Evolutionary conservation across 2,329 filamentous ascomycete genomes (phyloP).

Genomic region (Microdochium nivale): DNA sequence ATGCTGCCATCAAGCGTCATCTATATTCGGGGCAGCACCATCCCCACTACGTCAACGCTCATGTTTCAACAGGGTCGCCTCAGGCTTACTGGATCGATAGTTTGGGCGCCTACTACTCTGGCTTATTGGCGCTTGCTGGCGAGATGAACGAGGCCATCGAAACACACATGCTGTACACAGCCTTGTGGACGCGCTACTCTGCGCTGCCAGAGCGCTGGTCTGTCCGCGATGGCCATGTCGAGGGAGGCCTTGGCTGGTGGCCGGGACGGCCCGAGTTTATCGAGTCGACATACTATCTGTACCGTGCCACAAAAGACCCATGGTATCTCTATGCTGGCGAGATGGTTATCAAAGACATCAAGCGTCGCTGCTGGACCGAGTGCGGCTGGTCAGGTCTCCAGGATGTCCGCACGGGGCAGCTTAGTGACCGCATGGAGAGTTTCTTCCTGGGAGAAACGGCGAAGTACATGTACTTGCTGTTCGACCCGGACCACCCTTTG

Average conservation of each 20-base stretch:
- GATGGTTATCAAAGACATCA: conserved; percentile 87
- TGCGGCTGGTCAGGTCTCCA: conserved; percentile 93
- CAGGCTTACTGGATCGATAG: conserved; percentile 95
- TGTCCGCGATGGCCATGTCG: conserved; percentile 71
- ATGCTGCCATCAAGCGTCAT: conserved; percentile 81
- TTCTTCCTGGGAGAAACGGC: conserved; percentile 96
- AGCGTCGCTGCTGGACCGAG: conserved; percentile 75
- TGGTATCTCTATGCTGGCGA: conserved; percentile 96
- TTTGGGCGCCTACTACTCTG: conserved; percentile 89
- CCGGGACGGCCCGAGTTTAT: conserved; percentile 92
- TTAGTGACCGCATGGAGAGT: conserved; percentile 94
- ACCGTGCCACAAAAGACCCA: conserved; percentile 83
- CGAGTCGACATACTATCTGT: conserved; percentile 95
- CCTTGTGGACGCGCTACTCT: conserved; percentile 91
- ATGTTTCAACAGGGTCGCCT: conserved; percentile 78
- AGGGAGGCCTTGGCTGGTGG: conserved; percentile 88
- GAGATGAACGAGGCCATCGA: conserved; percentile 87
- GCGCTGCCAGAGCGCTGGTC: conserved; percentile 94
- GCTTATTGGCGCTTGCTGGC: conserved; percentile 75
- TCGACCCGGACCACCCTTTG: conserved; percentile 75
- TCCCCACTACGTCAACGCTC: conserved; percentile 87
- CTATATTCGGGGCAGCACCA: conserved; percentile 81
- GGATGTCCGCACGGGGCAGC: conserved; percentile 73
- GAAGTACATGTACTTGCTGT: conserved; percentile 91
- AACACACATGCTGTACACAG: conserved; percentile 83